Conservation (phyloP, 2,329 filamentous ascomycete species). For the Whalleya microplaca region DNA sequence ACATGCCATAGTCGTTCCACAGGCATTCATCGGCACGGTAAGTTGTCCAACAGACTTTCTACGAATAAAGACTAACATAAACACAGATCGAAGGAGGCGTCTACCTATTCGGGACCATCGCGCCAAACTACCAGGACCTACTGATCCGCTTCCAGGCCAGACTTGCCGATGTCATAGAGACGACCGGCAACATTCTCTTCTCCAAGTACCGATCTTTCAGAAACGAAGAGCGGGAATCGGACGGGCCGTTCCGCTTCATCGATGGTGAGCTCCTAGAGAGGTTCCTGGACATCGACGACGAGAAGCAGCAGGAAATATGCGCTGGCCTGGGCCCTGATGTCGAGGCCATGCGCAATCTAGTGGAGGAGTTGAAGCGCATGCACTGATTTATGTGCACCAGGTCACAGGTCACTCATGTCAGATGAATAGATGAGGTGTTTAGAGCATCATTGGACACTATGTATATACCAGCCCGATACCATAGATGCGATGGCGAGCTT, state of each 20-base stretch:
- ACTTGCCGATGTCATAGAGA: conserved; percentile 68
- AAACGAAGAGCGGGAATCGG: conserved; percentile 69
- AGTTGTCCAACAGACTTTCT: conserved; percentile 38
- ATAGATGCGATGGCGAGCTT: not conserved
- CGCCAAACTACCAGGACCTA: conserved; percentile 72
- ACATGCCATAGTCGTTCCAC: conserved; percentile 73
- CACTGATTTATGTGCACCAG: conserved; percentile 49
- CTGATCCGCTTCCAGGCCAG: conserved; percentile 79
- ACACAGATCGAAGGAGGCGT: conserved; percentile 83
- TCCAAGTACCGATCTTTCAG: conserved; percentile 81
- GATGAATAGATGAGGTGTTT: too few species aligned
- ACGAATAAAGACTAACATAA: conserved; percentile 22
- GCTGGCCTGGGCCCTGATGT: conserved; percentile 63
- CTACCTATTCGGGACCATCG: conserved; percentile 85
- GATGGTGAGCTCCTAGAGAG: conserved; percentile 90
- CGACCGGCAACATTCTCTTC: conserved; percentile 76
- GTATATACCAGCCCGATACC: not conserved
- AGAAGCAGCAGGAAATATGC: conserved; percentile 56
- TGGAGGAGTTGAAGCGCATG: conserved; percentile 66
- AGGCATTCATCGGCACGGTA: conserved; percentile 88
- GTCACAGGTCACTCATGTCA: not conserved
- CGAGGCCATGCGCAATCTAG: conserved; percentile 63
- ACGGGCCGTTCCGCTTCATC: conserved; percentile 83
- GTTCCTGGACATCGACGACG: conserved; percentile 74
- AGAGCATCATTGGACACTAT: not conserved